These are phyloP conservation scores for Mycosphaerelloides madeirae DNA, from an alignment of 2,329 filamentous ascomycete species.

Conservation along the genomic window DNA sequence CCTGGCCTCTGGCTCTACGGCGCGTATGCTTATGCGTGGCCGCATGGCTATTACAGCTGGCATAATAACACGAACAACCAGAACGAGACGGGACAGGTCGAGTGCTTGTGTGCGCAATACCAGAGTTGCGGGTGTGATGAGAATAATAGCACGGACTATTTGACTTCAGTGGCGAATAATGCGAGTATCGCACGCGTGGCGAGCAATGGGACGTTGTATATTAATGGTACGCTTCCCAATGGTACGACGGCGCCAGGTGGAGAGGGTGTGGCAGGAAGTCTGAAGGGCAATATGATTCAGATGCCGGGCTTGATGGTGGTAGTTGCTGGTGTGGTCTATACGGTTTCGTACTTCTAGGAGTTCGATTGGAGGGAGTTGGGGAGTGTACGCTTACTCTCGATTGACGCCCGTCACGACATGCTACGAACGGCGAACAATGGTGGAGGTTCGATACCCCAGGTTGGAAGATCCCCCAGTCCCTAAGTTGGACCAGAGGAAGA, in stretches of 20 bases:
- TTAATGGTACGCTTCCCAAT: constrained; percentile 68
- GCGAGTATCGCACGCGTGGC: constrained; percentile 58
- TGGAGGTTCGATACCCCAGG: too few relatives aligned
- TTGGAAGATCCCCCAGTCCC: too few relatives aligned
- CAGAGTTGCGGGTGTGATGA: constrained; percentile 61
- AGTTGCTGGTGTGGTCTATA: constrained; percentile 35
- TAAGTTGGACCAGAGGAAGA: too few relatives aligned
- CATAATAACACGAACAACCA: constrained; percentile 44
- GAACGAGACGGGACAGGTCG: constrained; percentile 58
- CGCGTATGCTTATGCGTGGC: constrained; percentile 58
- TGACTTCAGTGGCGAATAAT: constrained; percentile 58
- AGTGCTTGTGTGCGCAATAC: constrained; percentile 57
- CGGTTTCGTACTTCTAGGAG: constrained; percentile 29
- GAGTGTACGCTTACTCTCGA: too few relatives aligned
- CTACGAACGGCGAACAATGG: too few relatives aligned
- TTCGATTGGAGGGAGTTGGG: too few relatives aligned
- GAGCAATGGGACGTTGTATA: constrained; percentile 54
- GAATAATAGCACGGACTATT: constrained; percentile 56
- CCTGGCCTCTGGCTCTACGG: constrained; percentile 61
- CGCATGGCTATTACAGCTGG: constrained; percentile 49
- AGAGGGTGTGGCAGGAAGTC: constrained; percentile 20
- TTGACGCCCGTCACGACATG: too few relatives aligned
- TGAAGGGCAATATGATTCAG: constrained; percentile 11
- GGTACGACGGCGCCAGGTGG: constrained; percentile 42
- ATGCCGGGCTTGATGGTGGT: constrained; percentile 35